Percentiles rank a stretch among this genome's conserved stretches.
These are phyloP conservation scores for Fusarium hostae DNA, from an alignment of 2,329 filamentous ascomycete genomes.

Conservation along the genomic window DNA sequence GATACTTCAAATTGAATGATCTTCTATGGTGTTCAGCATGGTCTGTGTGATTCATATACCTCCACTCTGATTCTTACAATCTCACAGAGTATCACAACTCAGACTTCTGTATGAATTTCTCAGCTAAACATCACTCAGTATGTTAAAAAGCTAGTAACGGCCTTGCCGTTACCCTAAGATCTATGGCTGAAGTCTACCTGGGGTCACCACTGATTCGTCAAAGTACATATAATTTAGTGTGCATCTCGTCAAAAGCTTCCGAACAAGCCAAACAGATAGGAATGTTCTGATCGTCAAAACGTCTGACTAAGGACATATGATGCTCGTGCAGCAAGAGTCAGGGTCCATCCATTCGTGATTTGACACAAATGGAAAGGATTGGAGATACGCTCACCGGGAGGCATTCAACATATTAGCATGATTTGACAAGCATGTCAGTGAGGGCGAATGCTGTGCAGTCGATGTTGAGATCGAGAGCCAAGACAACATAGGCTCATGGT, in stretches of 20 bases:
- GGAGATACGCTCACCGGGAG: neutral
- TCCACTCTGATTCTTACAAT: neutral
- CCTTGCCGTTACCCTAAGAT: neutral
- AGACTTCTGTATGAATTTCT: neutral
- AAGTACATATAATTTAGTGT: conserved; percentile 3
- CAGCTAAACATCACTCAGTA: neutral
- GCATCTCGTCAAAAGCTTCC: conserved; percentile 4
- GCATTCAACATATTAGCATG: neutral
- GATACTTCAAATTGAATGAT: neutral
- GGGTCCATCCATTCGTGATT: conserved; percentile 15
- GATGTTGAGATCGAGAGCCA: neutral
- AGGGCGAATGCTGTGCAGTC: neutral
- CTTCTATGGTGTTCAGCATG: no score
- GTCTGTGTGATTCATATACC: neutral
- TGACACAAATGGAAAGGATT: neutral
- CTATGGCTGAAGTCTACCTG: conserved; percentile 1
- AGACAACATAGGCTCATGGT: conserved; percentile 11
- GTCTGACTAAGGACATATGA: conserved; percentile 15
- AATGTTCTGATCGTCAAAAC: conserved; percentile 19
- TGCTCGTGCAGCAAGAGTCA: conserved; percentile 23
- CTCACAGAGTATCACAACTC: neutral
- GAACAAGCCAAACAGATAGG: conserved; percentile 5
- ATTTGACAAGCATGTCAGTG: neutral
- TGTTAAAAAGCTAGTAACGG: conserved; percentile 6
- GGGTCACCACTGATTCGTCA: conserved; percentile 13